These are phyloP conservation scores for Lentinula detonsa DNA, from an alignment of 768 basidiomycete species.

Conservation along the genomic window DNA sequence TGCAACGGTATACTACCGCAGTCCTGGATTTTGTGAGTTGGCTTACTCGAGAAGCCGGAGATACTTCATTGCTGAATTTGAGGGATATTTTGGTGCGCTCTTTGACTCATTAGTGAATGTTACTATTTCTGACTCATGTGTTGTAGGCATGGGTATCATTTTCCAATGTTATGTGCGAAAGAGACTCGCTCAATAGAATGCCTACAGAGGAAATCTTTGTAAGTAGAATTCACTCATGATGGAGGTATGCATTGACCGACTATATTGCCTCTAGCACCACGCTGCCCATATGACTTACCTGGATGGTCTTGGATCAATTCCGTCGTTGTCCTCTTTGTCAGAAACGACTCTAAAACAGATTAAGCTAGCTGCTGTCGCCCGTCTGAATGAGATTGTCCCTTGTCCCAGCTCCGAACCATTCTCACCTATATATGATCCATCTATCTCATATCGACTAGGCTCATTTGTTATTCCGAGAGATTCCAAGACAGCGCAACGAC, in stretches of 20 bases:
- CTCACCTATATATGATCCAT: constrained; percentile 26
- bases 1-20: constrained; percentile 49
- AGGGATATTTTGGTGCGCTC: constrained; percentile 80
- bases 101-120: background rate
- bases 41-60: constrained; percentile 58
- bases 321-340: constrained; percentile 65
- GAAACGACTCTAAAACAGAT: constrained; percentile 51
- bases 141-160: constrained; percentile 90
- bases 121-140: background rate
- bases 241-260: background rate
- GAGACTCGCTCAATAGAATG: constrained; percentile 24
- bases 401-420: constrained; percentile 21
- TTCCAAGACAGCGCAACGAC: constrained; percentile 22
- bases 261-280: constrained; percentile 56
- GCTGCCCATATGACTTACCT: constrained; percentile 90
- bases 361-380: constrained; percentile 47
- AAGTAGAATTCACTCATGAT: constrained; percentile 17
- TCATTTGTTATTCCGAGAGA: constrained; percentile 70
- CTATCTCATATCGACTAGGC: constrained; percentile 52
- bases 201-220: constrained; percentile 60
- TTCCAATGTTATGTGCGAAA: constrained; percentile 52
- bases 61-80: constrained; percentile 64
- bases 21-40: constrained; percentile 80
- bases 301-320: constrained; percentile 80
- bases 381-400: constrained; percentile 55